Conservation (phyloP, 352 stramenopile genomes). For the Phytopythium cucurbitacearum region DNA sequence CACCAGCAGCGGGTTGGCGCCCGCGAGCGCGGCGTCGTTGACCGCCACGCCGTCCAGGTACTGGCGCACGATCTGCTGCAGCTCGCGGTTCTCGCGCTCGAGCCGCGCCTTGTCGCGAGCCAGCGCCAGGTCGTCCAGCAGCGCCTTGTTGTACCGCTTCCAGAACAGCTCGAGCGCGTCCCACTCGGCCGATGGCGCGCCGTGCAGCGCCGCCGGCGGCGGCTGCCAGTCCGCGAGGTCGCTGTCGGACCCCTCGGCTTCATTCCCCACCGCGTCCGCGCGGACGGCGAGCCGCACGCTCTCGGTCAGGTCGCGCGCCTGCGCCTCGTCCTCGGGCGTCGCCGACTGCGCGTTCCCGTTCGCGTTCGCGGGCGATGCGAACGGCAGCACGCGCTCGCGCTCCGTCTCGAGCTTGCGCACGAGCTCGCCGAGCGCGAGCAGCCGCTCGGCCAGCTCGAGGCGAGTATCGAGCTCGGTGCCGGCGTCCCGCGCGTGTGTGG, state of each 20-base stretch:
- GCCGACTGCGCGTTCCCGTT: constrained; percentile 3
- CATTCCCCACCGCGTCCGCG: constrained; percentile 12
- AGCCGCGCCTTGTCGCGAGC: constrained; percentile 83
- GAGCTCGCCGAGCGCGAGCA: constrained; percentile 88
- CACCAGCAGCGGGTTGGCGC: constrained; percentile 89
- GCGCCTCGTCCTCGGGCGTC: constrained; percentile 50
- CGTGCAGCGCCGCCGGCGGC: constrained; percentile 40
- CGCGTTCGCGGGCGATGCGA: constrained; percentile 26
- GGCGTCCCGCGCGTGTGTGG: constrained; percentile 69
- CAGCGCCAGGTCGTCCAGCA: constrained; percentile 90
- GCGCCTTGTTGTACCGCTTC: constrained; percentile 94
- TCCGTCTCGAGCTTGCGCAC: constrained; percentile 91
- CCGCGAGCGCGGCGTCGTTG: constrained; percentile 88
- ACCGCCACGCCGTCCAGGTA: constrained; percentile 93
- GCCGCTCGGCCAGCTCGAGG: constrained; percentile 71
- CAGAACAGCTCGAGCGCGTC: constrained; percentile 91
- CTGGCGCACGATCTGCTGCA: constrained; percentile 90
- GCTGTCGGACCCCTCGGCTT: not conserved
- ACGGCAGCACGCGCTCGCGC: constrained; percentile 87
- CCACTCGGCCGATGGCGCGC: constrained; percentile 62
- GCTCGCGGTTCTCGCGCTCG: constrained; percentile 86
- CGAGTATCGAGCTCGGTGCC: constrained; percentile 71
- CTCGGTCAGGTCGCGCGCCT: constrained; percentile 59
- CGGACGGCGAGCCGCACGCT: constrained; percentile 47
- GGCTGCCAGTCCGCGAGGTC: constrained; percentile 35